Base-by-base conservation (phyloP, 805 yeast genomes). In the Kodamaea kakaduensis region DNA sequence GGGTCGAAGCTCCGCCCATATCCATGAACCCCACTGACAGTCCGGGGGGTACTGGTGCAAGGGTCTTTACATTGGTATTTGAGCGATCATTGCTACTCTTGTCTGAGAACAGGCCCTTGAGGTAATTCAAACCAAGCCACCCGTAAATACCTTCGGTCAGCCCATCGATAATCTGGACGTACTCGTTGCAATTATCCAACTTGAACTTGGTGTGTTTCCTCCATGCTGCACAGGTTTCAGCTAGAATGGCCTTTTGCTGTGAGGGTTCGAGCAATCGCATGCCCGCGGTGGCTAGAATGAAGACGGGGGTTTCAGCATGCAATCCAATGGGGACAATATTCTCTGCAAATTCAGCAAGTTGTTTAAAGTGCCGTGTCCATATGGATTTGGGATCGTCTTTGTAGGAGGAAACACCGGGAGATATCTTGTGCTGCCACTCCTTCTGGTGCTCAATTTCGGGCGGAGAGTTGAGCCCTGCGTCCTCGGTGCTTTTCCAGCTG, bases 1-100 rank as follows among this genome's bases (percentile, higher is more conserved):
- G 98, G 0, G 96, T 87, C 2, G 96, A 87, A 0, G 98, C 98
- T 9, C 98, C 98, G 10, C 98, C 98, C 98, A 93, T 93, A 58
- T 93, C 98, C 90, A 93, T 83, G 49, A 93, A 90, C 4, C 98
- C 98, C 45, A 74, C 81, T 0, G 95, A 78, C 6, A 32, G 15
- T 15, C 27, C 31, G 4, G 28, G 32, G 7, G 24, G 25, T 5
- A 10, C 17, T 10, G 20, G 24, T 9, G 35, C 19, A 19, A 26
- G 29, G 10, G 27, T 17, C 12, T 13, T 25, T 14, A 9, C 29
- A 10, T 26, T 19, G 9, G 9, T 6, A n/a, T n/a, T 6, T 6
- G 12, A 15, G 10, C 9, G 12, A n/a, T 30, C 24, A 14, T 31
- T 22, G 10, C 9, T 8, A 10, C 16, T 4, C 20, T 15, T 14